phyloP scores from a whole-genome alignment of 2,329 filamentous ascomycete species.

The Colletotrichum eleusines region DNA sequence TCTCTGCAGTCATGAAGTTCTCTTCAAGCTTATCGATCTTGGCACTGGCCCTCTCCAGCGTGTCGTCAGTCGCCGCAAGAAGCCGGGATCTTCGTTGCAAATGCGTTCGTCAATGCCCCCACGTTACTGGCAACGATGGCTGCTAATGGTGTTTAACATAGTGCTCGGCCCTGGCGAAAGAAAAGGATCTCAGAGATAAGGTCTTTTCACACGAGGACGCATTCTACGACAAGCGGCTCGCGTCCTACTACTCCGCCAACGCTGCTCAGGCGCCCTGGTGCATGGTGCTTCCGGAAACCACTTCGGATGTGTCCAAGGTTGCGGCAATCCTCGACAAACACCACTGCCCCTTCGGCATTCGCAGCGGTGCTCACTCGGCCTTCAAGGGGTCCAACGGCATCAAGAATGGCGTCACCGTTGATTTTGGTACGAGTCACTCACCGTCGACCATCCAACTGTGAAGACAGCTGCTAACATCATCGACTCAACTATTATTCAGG shows the following conservation, averaged over 20 bases:
- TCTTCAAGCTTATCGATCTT: slow-evolving; percentile 16
- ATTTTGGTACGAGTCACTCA: slow-evolving; percentile 41
- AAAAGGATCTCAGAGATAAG: slow-evolving; percentile 44
- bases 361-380: slow-evolving; percentile 47
- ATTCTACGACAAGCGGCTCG: slow-evolving; percentile 44
- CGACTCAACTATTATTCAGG: slow-evolving; percentile 35
- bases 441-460: background rate
- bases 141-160: slow-evolving; percentile 28
- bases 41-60: slow-evolving; percentile 11
- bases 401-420: slow-evolving; percentile 46
- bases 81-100: slow-evolving; percentile 18
- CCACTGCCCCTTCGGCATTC: slow-evolving; percentile 47
- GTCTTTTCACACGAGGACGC: slow-evolving; percentile 42
- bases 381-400: slow-evolving; percentile 45
- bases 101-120: slow-evolving; percentile 13
- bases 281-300: slow-evolving; percentile 38
- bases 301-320: slow-evolving; percentile 41
- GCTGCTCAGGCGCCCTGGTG: slow-evolving; percentile 48
- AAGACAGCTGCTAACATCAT: background rate
- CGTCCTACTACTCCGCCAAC: slow-evolving; percentile 49
- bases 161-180: slow-evolving; percentile 44
- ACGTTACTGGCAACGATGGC: background rate
- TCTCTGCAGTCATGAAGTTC: slow-evolving; percentile 19
- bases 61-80: slow-evolving; percentile 5
- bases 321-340: slow-evolving; percentile 43